Base-by-base conservation (phyloP, 352 stramenopile genomes). In the Pythium biforme region DNA sequence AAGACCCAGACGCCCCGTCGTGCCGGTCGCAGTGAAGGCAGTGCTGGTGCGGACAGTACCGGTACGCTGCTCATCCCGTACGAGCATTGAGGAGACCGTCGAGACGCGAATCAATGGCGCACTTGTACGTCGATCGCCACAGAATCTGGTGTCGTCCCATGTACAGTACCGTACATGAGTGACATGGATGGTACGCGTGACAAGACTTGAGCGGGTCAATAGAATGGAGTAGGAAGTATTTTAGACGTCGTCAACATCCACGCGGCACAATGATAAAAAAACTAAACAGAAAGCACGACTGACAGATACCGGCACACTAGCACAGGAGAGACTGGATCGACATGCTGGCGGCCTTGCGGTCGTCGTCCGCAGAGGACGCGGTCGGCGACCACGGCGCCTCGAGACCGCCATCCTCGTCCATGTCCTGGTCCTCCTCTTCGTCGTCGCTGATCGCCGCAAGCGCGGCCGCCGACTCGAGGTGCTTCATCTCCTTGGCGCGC, bases 261-360 rank as follows among this genome's bases (percentile, higher is more conserved):
- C 0, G 48, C 41, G 23, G 47, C 20, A 59, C 23, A 48, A 40
- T 39, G 25, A 54, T 12, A 20, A 51, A 43, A 10, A 22, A 19
- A 50, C 56, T 37, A 47, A 51, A 29, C 31, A 43, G 49, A n/a
- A 11, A 64, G 33, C 10, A 27, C 8, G 20, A 49, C 22, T 40
- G 19, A 53, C 43, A 47, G 23, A 25, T 27, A 25, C 15, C 29
- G 29, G 14, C 43, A 43, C 20, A 62, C 37, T 86, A 91, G 64
- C 82, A 92, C 56, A 89, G 64, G 70, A 89, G 88, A 29, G 78
- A 88, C 70, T 86, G 71, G 34, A 92, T 69, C 46, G 82, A 92
- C 82, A 92, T 92, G 52, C 78, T 81, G 43, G 52, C 50, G 46
- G 52, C 50, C 46, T 70, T 83, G 55, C 82, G 74, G 34, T 74